Conservation (phyloP, 495 filamentous ascomycete genomes). For the Choiromyces venosus region DNA sequence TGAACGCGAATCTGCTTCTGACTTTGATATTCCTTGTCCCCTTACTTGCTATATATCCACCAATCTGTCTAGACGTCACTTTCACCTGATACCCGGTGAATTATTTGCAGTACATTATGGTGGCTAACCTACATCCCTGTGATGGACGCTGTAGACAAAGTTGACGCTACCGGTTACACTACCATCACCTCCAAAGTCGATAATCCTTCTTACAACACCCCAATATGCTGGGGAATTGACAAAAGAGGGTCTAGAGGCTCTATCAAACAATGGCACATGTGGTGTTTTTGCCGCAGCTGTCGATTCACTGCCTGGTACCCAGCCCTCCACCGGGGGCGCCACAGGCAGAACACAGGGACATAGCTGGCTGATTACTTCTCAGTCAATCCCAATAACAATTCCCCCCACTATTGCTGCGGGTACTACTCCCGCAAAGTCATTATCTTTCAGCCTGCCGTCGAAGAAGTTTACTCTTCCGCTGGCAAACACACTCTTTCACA, state of each 20-base stretch:
- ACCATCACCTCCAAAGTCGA: conserved; percentile 36
- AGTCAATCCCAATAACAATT: conserved; percentile 28
- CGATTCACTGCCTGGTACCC: conserved; percentile 33
- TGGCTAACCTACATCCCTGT: background rate
- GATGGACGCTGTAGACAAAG: conserved; percentile 15
- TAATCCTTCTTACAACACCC: conserved; percentile 38
- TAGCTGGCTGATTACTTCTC: conserved; percentile 37
- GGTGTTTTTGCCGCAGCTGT: conserved; percentile 33
- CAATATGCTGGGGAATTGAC: conserved; percentile 26
- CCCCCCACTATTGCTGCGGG: conserved; percentile 17
- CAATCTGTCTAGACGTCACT: background rate
- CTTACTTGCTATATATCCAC: background rate
- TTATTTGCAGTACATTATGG: background rate
- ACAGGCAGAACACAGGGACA: conserved; percentile 16
- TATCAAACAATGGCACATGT: background rate
- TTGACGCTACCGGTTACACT: conserved; percentile 30
- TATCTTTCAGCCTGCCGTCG: conserved; percentile 30
- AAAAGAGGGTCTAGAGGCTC: conserved; percentile 20
- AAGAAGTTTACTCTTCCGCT: conserved; percentile 47
- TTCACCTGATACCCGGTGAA: background rate
- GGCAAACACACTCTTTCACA: conserved; percentile 61
- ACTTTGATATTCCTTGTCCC: background rate
- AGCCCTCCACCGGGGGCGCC: conserved; percentile 7
- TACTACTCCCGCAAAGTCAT: conserved; percentile 18
- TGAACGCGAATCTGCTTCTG: conserved; percentile 42